Percentiles rank a stretch among this genome's conserved stretches.
Evolutionary conservation across 1,284 basidiomycete species (phyloP).

Genomic region (Grifola frondosa): DNA sequence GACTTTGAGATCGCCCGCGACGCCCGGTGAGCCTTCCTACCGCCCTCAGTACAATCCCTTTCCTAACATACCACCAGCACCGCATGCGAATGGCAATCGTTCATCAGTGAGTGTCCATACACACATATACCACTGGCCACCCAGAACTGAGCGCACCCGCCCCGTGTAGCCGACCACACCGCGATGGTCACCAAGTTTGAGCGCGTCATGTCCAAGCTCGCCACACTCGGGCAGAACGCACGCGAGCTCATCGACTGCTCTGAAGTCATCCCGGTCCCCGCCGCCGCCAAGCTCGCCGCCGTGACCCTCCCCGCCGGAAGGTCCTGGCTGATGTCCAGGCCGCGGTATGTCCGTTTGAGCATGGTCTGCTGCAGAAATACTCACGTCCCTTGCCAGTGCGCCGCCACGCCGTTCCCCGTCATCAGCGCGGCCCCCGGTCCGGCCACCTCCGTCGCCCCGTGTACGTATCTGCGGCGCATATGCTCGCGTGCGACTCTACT

Average conservation of each 20-base stretch:
- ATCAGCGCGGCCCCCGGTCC: constrained; percentile 26
- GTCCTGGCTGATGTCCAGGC: constrained; percentile 26
- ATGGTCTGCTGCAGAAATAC: background rate
- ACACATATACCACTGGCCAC: too few relatives aligned
- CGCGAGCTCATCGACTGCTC: constrained; percentile 34
- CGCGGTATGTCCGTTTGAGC: constrained; percentile 11
- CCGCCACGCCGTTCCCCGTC: constrained; percentile 29
- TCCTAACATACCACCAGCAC: too few relatives aligned
- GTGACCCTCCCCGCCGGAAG: constrained; percentile 32
- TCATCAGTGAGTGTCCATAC: constrained; percentile 36
- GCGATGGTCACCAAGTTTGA: constrained; percentile 33
- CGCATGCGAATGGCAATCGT: constrained; percentile 37
- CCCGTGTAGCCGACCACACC: constrained; percentile 28
- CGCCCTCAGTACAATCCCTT: too few relatives aligned
- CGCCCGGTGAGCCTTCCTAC: too few relatives aligned
- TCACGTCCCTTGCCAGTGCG: constrained; percentile 20
- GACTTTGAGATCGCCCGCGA: constrained; percentile 38
- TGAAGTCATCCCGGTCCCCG: constrained; percentile 35
- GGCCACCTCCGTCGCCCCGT: constrained; percentile 24
- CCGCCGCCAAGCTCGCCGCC: constrained; percentile 13
- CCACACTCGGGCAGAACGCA: constrained; percentile 32
- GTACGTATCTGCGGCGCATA: too few relatives aligned
- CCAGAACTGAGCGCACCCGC: background rate
- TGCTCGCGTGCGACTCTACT: too few relatives aligned
- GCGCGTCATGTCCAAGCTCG: constrained; percentile 36